These are phyloP conservation scores for Zygoascus bituminiphila DNA, from an alignment of 805 yeast species.

Conservation along the genomic window DNA sequence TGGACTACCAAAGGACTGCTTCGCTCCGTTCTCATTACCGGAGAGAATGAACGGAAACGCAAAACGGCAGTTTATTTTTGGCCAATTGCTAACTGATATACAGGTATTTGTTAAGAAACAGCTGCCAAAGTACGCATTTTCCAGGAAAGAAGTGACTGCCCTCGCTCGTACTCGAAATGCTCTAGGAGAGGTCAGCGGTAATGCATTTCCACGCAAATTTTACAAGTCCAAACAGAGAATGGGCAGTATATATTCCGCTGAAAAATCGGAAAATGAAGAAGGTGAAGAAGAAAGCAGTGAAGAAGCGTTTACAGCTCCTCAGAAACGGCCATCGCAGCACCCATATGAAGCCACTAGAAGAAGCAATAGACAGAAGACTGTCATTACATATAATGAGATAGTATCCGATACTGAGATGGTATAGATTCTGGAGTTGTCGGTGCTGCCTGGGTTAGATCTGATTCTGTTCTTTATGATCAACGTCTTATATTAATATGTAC, in stretches of 20 bases:
- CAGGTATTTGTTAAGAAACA: slow-evolving; percentile 6
- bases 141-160: background rate
- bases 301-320: too few relatives aligned
- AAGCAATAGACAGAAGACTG: background rate
- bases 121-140: background rate
- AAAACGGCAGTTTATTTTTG: slow-evolving; percentile 48
- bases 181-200: background rate
- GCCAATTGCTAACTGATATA: slow-evolving; percentile 28
- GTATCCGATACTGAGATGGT: background rate
- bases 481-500: background rate
- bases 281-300: too few relatives aligned
- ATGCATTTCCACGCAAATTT: too few relatives aligned
- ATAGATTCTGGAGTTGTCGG: too few relatives aligned
- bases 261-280: too few relatives aligned
- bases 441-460: too few relatives aligned
- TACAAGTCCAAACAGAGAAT: too few relatives aligned
- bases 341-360: background rate
- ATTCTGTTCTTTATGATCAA: too few relatives aligned
- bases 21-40: slow-evolving; percentile 48
- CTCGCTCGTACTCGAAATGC: background rate
- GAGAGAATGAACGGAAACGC: slow-evolving; percentile 51
- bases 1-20: slow-evolving; percentile 61
- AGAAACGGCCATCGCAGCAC: background rate
- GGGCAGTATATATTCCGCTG: too few relatives aligned
- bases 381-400: background rate